Evolutionary conservation across 805 yeast genomes (phyloP).

Genomic region (Candida yuanshanica): DNA sequence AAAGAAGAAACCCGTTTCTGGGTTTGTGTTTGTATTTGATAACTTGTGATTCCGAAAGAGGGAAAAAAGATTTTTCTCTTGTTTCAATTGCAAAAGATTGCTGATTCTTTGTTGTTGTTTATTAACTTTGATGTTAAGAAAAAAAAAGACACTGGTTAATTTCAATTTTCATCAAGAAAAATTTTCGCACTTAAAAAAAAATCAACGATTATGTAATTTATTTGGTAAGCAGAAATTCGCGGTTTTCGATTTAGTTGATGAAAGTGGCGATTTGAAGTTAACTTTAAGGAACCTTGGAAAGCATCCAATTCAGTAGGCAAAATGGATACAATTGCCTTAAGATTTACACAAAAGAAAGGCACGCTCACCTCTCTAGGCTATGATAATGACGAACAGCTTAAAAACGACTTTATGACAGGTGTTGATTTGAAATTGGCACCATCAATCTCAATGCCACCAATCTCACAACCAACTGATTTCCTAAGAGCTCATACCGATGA

Average conservation of each 20-base stretch:
- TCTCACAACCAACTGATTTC: constrained; percentile 85
- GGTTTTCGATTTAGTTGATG: too few species aligned
- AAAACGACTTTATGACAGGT: constrained; percentile 31
- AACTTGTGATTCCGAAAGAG: too few species aligned
- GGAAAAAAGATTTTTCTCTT: too few species aligned
- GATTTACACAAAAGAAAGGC: constrained; percentile 16
- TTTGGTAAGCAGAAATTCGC: too few species aligned
- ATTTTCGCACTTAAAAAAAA: background rate
- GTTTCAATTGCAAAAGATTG: too few species aligned
- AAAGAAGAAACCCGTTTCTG: too few species aligned
- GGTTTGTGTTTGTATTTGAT: too few species aligned
- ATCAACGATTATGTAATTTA: too few species aligned
- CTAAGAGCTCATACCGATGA: constrained; percentile 98
- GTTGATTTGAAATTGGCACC: constrained; percentile 42
- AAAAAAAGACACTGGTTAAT: too few species aligned
- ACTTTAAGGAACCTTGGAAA: background rate
- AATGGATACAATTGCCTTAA: constrained; percentile 22
- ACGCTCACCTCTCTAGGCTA: constrained; percentile 15
- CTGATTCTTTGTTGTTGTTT: background rate
- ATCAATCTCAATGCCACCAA: constrained; percentile 68
- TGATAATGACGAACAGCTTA: constrained; percentile 27
- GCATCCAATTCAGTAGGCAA: background rate
- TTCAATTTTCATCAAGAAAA: background rate
- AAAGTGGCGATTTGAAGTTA: background rate
- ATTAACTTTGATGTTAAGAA: too few species aligned